These are phyloP conservation scores for Selaginella tamariscina DNA, from an alignment of 75 land plant genomes.

Conservation along the genomic window DNA sequence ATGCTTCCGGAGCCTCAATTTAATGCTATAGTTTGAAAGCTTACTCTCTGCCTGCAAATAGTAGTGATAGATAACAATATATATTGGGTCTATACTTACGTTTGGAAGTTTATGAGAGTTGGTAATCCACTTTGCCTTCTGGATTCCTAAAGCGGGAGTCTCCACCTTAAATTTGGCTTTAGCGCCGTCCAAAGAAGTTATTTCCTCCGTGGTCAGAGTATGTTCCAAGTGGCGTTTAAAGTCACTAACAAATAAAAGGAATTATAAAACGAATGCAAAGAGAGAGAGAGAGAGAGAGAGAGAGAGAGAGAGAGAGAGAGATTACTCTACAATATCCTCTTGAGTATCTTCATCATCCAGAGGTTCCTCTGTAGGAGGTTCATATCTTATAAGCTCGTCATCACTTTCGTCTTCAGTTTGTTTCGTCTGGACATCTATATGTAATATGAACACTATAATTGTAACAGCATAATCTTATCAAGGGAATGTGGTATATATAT, in stretches of 20 bases:
- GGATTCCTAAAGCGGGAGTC: constrained; percentile 36
- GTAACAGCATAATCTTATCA: too few relatives aligned
- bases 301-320: not conserved
- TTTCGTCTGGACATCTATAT: not conserved
- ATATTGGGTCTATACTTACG: constrained; percentile 21
- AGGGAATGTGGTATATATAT: too few relatives aligned
- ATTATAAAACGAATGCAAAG: not conserved
- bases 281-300: too few relatives aligned
- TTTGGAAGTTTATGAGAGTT: constrained; percentile 36
- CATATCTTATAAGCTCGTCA: not conserved
- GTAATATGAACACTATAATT: too few relatives aligned
- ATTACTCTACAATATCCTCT: not conserved
- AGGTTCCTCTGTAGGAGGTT: not conserved
- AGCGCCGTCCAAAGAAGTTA: constrained; percentile 25
- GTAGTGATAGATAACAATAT: not conserved
- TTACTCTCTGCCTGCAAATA: constrained; percentile 34
- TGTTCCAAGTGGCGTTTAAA: constrained; percentile 41
- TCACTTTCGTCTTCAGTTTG: not conserved
- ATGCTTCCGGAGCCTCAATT: constrained; percentile 39
- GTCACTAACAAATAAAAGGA: constrained; percentile 31
- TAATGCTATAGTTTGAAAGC: constrained; percentile 32
- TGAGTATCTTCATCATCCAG: not conserved
- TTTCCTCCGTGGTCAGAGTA: constrained; percentile 36
- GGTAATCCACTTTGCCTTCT: constrained; percentile 43
- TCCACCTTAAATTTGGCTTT: constrained; percentile 40